Evolutionary conservation across 805 yeast genomes (phyloP).

Genomic region (Candida jianshihensis): DNA sequence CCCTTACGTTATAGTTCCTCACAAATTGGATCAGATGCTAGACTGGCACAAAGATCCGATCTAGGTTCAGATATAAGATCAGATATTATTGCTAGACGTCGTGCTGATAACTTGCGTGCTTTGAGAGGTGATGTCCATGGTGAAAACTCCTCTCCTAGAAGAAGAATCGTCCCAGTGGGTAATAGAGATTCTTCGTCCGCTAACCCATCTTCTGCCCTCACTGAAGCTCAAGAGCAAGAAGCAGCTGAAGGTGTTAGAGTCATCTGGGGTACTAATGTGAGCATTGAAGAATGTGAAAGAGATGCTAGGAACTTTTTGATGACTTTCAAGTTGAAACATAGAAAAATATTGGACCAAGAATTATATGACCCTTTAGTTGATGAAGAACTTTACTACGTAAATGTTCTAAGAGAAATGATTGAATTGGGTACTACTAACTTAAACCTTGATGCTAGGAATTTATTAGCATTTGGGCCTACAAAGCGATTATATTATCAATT

Average conservation of each 20-base stretch:
- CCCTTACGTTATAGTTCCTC: conserved; percentile 40
- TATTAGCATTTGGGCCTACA: conserved; percentile 69
- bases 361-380: conserved; percentile 44
- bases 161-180: conserved; percentile 45
- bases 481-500: conserved; percentile 78
- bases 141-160: conserved; percentile 65
- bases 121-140: conserved; percentile 76
- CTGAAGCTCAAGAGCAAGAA: conserved; percentile 20
- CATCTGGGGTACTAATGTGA: conserved; percentile 98
- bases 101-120: conserved; percentile 42
- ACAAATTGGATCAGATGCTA: conserved; percentile 23
- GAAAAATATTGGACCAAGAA: conserved; percentile 41
- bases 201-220: conserved; percentile 5
- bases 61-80: conserved; percentile 36
- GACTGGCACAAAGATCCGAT: conserved; percentile 23
- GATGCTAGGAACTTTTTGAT: conserved; percentile 76
- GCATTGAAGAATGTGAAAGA: conserved; percentile 80
- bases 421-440: conserved; percentile 74
- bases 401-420: conserved; percentile 66
- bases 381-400: conserved; percentile 67
- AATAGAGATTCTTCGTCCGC: neutral
- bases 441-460: conserved; percentile 76
- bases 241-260: conserved; percentile 77
- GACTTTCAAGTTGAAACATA: conserved; percentile 73
- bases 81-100: conserved; percentile 30